Evolutionary conservation across 2,329 filamentous ascomycete genomes (phyloP).

Genomic region (Venturia carpophila): DNA sequence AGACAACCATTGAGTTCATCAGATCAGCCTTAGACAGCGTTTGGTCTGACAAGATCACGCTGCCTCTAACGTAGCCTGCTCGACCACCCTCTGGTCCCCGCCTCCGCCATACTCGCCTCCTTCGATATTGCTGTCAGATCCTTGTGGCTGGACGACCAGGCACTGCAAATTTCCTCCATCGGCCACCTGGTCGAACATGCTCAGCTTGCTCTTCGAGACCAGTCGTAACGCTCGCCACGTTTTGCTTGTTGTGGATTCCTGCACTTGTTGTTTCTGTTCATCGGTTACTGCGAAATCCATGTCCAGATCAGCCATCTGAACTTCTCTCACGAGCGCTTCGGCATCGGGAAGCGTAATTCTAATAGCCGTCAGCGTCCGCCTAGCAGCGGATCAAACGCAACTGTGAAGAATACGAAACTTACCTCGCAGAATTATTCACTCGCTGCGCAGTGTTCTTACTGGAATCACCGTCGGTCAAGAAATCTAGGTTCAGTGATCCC

Average conservation of each 20-base stretch:
- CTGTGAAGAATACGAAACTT: constrained; percentile 25
- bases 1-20: not conserved
- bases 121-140: constrained; percentile 20
- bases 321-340: constrained; percentile 55
- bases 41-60: constrained; percentile 27
- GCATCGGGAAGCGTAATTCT: constrained; percentile 13
- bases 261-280: constrained; percentile 51
- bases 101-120: constrained; percentile 25
- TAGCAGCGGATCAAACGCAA: constrained; percentile 19
- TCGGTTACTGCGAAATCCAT: constrained; percentile 68
- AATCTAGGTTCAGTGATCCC: constrained; percentile 68
- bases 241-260: constrained; percentile 74
- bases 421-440: constrained; percentile 56
- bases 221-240: constrained; percentile 83
- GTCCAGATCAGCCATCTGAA: constrained; percentile 75
- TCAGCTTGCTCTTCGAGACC: constrained; percentile 64
- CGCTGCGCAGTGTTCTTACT: constrained; percentile 56
- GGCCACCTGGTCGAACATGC: constrained; percentile 79
- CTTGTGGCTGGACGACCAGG: constrained; percentile 35
- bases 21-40: not conserved
- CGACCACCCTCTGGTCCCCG: constrained; percentile 23
- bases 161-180: constrained; percentile 61
- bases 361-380: constrained; percentile 17
- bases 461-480: constrained; percentile 59
- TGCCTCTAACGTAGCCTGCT: constrained; percentile 24